Conservation (phyloP, 768 basidiomycete species). For the Rhizopogon vesiculosus region DNA sequence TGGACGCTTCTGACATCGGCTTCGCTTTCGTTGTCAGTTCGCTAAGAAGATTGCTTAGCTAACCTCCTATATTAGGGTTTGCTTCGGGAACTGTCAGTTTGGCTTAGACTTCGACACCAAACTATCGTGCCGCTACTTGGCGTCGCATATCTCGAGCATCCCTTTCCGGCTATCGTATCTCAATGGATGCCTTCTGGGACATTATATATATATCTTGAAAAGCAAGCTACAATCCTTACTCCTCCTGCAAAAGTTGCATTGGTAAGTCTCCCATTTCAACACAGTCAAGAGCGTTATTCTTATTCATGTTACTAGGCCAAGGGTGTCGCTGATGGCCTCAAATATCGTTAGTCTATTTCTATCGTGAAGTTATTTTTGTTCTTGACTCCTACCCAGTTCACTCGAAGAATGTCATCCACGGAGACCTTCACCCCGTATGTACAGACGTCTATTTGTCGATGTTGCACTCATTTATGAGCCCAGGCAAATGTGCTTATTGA, state of each 20-base stretch:
- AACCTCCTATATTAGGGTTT: constrained; percentile 5
- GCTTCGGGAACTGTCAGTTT: constrained; percentile 15
- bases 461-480: neutral
- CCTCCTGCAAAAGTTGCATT: neutral
- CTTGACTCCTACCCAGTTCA: too few relatives aligned
- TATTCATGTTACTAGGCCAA: neutral
- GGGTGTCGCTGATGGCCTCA: constrained; percentile 9
- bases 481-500: constrained; percentile 16
- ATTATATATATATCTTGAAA: neutral
- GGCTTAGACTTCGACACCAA: constrained; percentile 10
- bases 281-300: neutral
- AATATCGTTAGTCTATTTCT: constrained; percentile 4
- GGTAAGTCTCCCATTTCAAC: neutral
- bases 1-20: too few relatives aligned
- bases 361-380: neutral
- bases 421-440: constrained; percentile 11
- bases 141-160: neutral
- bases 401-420: constrained; percentile 7
- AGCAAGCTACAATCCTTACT: too few relatives aligned
- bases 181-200: neutral
- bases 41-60: too few relatives aligned
- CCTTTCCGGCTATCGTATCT: neutral
- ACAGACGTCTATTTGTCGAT: neutral
- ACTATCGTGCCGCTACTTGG: constrained; percentile 16
- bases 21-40: too few relatives aligned